Evolutionary conservation across 2,329 filamentous ascomycete genomes (phyloP).

Genomic region (Sporothrix variecibatus): DNA sequence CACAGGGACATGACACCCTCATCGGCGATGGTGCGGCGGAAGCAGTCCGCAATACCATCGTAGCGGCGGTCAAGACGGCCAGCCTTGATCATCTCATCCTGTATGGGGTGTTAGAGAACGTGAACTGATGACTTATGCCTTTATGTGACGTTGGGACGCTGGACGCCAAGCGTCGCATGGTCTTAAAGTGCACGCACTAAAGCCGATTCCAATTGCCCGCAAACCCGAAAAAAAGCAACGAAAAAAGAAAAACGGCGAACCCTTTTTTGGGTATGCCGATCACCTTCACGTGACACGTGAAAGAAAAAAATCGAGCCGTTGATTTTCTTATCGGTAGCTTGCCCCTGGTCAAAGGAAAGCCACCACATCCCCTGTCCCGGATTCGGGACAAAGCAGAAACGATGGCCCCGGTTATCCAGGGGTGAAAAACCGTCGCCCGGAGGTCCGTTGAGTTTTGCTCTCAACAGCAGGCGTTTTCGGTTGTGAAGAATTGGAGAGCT

Average conservation of each 20-base stretch:
- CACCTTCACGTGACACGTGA: conserved; percentile 18
- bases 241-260: not conserved
- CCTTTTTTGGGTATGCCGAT: not conserved
- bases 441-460: not conserved
- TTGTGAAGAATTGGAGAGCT: not conserved
- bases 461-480: not conserved
- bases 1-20: conserved; percentile 96
- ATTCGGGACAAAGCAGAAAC: not conserved
- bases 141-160: not conserved
- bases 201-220: not conserved
- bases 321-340: not conserved
- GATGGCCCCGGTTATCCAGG: not conserved
- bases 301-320: not conserved
- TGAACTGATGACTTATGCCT: not conserved
- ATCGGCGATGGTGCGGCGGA: conserved; percentile 82
- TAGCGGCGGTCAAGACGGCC: conserved; percentile 99
- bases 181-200: not conserved
- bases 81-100: conserved; percentile 99
- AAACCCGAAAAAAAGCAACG: not conserved
- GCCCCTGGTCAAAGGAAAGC: not conserved
- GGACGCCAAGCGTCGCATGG: not conserved
- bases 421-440: not conserved
- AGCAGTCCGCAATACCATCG: conserved; percentile 91
- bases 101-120: conserved; percentile 40
- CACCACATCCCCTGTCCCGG: not conserved